These are phyloP conservation scores for Chaetomium cochliodes DNA, from an alignment of 495 filamentous ascomycete species.

Conservation along the genomic window DNA sequence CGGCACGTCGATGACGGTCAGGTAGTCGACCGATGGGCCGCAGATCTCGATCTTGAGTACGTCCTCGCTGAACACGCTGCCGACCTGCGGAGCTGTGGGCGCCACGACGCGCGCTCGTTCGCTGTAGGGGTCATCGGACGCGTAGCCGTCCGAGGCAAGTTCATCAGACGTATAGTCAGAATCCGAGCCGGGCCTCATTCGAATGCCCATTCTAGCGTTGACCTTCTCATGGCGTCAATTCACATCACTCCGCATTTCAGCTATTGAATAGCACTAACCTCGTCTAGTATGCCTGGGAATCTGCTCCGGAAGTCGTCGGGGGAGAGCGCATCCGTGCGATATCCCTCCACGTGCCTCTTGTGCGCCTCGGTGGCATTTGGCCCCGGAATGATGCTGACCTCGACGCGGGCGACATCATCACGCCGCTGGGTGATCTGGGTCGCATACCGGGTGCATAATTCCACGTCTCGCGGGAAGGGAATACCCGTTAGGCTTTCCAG, in stretches of 20 bases:
- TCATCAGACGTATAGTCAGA: background rate
- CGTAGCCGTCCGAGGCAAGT: background rate
- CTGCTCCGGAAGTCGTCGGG: constrained; percentile 19
- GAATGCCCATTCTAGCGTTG: constrained; percentile 41
- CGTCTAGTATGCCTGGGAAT: constrained; percentile 29
- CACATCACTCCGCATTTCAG: background rate
- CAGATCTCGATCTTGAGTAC: constrained; percentile 57
- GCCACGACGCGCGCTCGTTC: background rate
- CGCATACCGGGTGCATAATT: constrained; percentile 56
- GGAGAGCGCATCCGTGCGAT: constrained; percentile 18
- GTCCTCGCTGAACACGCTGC: constrained; percentile 48
- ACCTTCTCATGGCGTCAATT: constrained; percentile 28
- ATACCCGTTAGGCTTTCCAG: constrained; percentile 52
- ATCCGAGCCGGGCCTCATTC: constrained; percentile 14
- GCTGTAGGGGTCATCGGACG: background rate
- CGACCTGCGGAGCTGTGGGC: constrained; percentile 13
- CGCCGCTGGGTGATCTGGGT: constrained; percentile 53
- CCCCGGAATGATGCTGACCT: constrained; percentile 47
- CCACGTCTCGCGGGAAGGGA: constrained; percentile 45
- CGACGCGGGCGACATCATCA: constrained; percentile 25
- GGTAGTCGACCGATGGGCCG: constrained; percentile 54
- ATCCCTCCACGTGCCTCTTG: constrained; percentile 22
- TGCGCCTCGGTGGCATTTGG: constrained; percentile 29
- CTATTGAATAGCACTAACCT: constrained; percentile 22
- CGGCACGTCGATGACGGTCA: constrained; percentile 63